Conservation (phyloP, 176 grass and related monocot genomes). For the Bolboschoenus planiculmis region DNA sequence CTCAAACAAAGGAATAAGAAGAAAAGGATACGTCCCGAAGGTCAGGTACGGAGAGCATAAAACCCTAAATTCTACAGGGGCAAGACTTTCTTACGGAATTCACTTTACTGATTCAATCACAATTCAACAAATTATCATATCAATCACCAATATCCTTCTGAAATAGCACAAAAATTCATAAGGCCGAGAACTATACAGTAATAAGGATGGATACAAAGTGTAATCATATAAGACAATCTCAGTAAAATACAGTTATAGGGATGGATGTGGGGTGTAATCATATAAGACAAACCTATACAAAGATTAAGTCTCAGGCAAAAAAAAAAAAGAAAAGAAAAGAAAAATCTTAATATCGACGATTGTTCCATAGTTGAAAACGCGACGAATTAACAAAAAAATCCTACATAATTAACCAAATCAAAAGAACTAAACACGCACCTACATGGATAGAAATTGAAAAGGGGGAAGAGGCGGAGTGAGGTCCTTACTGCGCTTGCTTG, state of each 20-base stretch:
- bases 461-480: not conserved
- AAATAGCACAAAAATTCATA: not conserved
- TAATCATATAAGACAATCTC: not conserved
- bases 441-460: conserved; percentile 8
- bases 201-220: not conserved
- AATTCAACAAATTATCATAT: conserved; percentile 1
- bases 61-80: not conserved
- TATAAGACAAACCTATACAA: not conserved
- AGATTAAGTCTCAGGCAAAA: not conserved
- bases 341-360: not conserved
- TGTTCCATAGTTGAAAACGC: not conserved
- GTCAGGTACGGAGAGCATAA: not conserved
- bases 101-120: not conserved
- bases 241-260: not conserved
- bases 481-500: not conserved
- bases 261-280: too few species aligned
- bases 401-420: not conserved
- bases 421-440: not conserved
- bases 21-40: not conserved
- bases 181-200: not conserved
- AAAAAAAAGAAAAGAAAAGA: not conserved
- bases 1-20: not conserved
- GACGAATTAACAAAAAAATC: not conserved
- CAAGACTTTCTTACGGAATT: not conserved
- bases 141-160: not conserved